Conservation (phyloP, 805 yeast genomes). For the Candida fluviatilis region DNA sequence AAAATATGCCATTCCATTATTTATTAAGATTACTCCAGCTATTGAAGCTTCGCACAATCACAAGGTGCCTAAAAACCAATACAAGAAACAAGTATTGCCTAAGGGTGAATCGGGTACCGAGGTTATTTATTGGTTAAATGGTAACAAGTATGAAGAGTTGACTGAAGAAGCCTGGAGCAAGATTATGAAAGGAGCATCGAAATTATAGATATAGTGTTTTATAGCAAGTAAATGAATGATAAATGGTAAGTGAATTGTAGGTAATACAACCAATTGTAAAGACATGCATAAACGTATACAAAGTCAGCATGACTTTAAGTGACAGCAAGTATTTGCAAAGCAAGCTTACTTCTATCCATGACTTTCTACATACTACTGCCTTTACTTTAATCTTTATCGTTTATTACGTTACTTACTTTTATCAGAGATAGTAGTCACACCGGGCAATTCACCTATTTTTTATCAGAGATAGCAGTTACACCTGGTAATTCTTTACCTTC, state of each 20-base stretch:
- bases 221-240: neutral
- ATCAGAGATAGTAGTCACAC: too few species aligned
- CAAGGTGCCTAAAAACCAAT: constrained; percentile 69
- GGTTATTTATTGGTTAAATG: constrained; percentile 65
- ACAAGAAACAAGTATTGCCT: constrained; percentile 66
- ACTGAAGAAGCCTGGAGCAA: constrained; percentile 53
- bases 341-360: too few species aligned
- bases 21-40: constrained; percentile 60
- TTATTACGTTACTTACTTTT: too few species aligned
- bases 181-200: constrained; percentile 34
- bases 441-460: constrained; percentile 21
- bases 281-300: too few species aligned
- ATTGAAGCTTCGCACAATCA: constrained; percentile 76
- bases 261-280: too few species aligned
- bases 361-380: too few species aligned
- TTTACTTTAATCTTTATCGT: too few species aligned
- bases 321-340: too few species aligned
- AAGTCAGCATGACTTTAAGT: too few species aligned
- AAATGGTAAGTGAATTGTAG: too few species aligned
- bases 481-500: constrained; percentile 99
- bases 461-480: constrained; percentile 86
- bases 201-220: constrained; percentile 20
- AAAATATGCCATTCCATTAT: constrained; percentile 80
- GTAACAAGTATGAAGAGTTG: constrained; percentile 52
- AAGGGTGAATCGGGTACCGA: constrained; percentile 60